Evolutionary conservation across 192 early-diverging fungal genomes (phyloP), one percentile per base, ranked within the genome.

Genomic region (Mycoemilia scoparia): DNA sequence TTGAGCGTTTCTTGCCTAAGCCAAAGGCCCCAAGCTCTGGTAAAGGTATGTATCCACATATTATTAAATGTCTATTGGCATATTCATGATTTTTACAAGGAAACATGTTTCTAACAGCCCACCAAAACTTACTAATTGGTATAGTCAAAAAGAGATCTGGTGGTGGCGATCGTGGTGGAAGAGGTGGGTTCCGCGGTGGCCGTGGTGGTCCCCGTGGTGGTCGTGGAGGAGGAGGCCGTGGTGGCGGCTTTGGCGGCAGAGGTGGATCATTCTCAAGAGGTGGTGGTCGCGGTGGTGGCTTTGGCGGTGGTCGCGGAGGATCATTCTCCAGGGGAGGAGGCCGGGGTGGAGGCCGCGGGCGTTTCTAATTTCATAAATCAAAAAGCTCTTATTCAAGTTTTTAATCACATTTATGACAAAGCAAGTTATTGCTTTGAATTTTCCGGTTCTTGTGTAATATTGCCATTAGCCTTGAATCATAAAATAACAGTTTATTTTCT

Each of bases 1-100:
- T 98, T 40, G 93, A 98, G 38, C 67, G 90, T 38, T 98, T 98
- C 65, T 54, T 98, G 55, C 89, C 93, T 34, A 98, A 87, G 66
- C 88, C 93, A 11, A 50, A 46, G 39, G 77, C 79, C 51, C 55
- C 56, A 7, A 58, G 57, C 5, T n/a, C n/a, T n/a, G n/a, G n/a
- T n/a, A n/a, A n/a, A n/a, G n/a, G n/a, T n/a, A n/a, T n/a, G 66
- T 58, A 24, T 55, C 50, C 34, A 77, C 67, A 55, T 57, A 77
- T 81, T 64, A 36, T 45, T 41, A 25, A 28, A 15, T 20, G 14
- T 21, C 22, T 13, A 41, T 21, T 11, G 34, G n/a, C 38, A 14
- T 9, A 28, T 31, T 18, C 11, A 36, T 34, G 27, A 15, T 32
- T 15, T 33, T 32, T 32, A 51, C 18, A 17, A 34, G 18, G 24